Conservation (phyloP, 768 basidiomycete species). For the Rhizopogon rudus region DNA sequence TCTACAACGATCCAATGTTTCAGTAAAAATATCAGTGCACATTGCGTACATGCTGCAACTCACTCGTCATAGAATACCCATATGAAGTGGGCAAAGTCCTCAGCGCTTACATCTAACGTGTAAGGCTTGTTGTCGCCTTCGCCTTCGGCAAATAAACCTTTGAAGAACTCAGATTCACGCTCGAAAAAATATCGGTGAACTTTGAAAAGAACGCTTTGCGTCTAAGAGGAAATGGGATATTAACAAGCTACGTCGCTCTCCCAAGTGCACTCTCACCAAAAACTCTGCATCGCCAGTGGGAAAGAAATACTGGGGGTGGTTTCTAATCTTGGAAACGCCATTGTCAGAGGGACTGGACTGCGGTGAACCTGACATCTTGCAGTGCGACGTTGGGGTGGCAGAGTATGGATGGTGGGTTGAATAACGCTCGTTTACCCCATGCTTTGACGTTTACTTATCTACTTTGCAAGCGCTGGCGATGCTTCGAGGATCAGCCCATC, state of each 20-base stretch:
- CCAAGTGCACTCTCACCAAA: conserved; percentile 34
- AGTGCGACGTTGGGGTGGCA: not conserved
- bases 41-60: conserved; percentile 7
- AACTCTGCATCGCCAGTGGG: conserved; percentile 50
- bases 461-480: not conserved
- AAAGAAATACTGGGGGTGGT: conserved; percentile 42
- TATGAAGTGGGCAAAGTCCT: conserved; percentile 41
- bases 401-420: not conserved
- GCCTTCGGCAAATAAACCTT: conserved; percentile 14
- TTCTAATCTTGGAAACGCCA: conserved; percentile 16
- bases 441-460: not conserved
- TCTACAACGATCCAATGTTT: conserved; percentile 24
- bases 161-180: conserved; percentile 28
- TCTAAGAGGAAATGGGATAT: conserved; percentile 18
- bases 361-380: not conserved
- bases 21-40: not conserved
- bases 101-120: conserved; percentile 21
- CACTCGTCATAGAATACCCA: conserved; percentile 58
- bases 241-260: not conserved
- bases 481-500: not conserved
- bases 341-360: not conserved
- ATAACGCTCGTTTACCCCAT: not conserved
- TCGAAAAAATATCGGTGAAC: conserved; percentile 34
- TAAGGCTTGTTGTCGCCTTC: conserved; percentile 2
- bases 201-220: conserved; percentile 27